A percentile compares a stretch with the other conserved stretches of the same genome.
Evolutionary conservation across 164 flowering plant species (phyloP).

Genomic region (Nymphaea colorata): DNA sequence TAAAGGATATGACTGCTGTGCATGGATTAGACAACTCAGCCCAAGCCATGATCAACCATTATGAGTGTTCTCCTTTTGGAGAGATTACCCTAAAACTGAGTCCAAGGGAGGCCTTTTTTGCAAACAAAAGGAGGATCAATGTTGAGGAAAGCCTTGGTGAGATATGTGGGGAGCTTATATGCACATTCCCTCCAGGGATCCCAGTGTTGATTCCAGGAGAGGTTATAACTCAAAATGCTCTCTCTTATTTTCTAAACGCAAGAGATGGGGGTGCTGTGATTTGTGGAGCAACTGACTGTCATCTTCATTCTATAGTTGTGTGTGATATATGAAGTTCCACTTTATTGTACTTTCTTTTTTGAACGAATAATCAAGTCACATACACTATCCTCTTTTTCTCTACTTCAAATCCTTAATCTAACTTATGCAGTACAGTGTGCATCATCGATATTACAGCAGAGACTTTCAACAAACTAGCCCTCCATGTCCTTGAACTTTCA

Average conservation of each 20-base stretch:
- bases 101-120: constrained; percentile 78
- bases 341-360: no score
- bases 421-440: no score
- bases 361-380: no score
- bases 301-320: constrained; percentile 32
- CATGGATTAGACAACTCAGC: not conserved
- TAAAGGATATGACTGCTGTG: constrained; percentile 16
- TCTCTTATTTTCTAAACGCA: constrained; percentile 31
- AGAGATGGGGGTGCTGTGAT: constrained; percentile 31
- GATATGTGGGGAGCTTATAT: constrained; percentile 44
- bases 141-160: constrained; percentile 33
- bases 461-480: no score
- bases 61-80: constrained; percentile 17
- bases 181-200: constrained; percentile 56
- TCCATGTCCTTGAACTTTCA: no score
- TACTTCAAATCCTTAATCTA: no score
- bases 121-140: constrained; percentile 26
- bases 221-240: constrained; percentile 29
- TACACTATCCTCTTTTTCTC: no score
- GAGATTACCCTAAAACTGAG: constrained; percentile 26
- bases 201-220: constrained; percentile 48
- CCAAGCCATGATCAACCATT: not conserved
- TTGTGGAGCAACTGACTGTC: constrained; percentile 44
- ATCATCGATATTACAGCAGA: no score
- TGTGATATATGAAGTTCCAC: constrained; percentile 10